Percentiles rank a stretch among this genome's conserved stretches.
Evolutionary conservation across 2,329 filamentous ascomycete species (phyloP).

Genomic region (Sporothrix sp.): DNA sequence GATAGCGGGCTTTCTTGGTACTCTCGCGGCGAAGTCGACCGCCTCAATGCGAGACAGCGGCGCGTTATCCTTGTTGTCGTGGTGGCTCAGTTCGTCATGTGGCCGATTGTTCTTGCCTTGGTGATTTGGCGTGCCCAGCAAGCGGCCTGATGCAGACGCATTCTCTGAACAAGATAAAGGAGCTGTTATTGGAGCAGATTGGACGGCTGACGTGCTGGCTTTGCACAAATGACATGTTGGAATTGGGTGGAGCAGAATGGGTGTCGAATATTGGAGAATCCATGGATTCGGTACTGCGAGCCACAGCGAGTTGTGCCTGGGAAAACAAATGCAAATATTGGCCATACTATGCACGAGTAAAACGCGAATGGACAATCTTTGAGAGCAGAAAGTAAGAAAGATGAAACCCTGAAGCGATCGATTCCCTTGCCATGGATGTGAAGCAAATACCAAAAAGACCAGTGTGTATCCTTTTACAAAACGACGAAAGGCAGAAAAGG

Average conservation of each 20-base stretch:
- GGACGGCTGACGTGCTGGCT: neutral
- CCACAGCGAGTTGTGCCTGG: too few species aligned
- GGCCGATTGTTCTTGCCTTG: conserved; percentile 17
- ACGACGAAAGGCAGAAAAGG: neutral
- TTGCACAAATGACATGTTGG: too few species aligned
- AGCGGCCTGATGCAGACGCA: neutral
- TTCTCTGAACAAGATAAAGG: too few species aligned
- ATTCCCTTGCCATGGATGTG: too few species aligned
- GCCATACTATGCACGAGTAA: too few species aligned
- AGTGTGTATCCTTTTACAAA: neutral
- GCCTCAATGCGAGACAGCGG: conserved; percentile 30
- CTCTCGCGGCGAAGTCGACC: conserved; percentile 35
- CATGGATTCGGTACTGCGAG: too few species aligned
- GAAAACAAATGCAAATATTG: too few species aligned
- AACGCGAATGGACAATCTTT: too few species aligned
- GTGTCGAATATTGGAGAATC: too few species aligned
- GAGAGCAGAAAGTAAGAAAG: too few species aligned
- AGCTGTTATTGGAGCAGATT: neutral
- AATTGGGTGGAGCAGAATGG: too few species aligned
- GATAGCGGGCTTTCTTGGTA: conserved; percentile 39
- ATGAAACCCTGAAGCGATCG: too few species aligned
- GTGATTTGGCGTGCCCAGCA: conserved; percentile 16
- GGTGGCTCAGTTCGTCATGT: conserved; percentile 20
- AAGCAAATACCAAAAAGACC: neutral
- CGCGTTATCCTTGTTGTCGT: conserved; percentile 27